Conservation (phyloP, 441 rosid species). For the Erodium chrysanthum region DNA sequence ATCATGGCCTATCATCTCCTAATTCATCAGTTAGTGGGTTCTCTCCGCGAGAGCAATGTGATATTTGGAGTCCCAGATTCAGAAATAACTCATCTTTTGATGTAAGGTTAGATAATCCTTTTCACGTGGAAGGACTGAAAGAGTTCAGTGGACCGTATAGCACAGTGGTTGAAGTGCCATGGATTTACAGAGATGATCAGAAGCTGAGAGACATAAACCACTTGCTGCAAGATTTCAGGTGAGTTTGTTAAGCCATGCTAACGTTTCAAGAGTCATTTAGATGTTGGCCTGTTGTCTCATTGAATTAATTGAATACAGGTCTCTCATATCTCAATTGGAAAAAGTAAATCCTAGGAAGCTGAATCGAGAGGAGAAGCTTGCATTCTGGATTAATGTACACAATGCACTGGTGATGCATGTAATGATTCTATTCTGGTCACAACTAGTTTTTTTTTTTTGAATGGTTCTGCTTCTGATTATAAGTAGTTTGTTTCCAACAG, state of each 20-base stretch:
- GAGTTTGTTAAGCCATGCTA: background rate
- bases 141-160: constrained; percentile 89
- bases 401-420: constrained; percentile 84
- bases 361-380: constrained; percentile 75
- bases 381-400: constrained; percentile 32
- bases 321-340: constrained; percentile 62
- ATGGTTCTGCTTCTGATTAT: constrained; percentile 6
- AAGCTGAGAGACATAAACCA: constrained; percentile 63
- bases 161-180: constrained; percentile 69
- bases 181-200: constrained; percentile 64
- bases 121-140: constrained; percentile 61
- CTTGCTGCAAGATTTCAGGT: constrained; percentile 71
- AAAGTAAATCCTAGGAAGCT: constrained; percentile 59
- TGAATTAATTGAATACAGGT: constrained; percentile 31
- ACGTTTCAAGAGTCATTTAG: too few species aligned
- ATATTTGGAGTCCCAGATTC: constrained; percentile 72
- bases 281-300: background rate
- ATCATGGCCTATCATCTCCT: constrained; percentile 60
- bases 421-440: constrained; percentile 23
- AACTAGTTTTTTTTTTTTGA: background rate
- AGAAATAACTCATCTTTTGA: constrained; percentile 73
- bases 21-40: constrained; percentile 53
- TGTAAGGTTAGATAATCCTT: constrained; percentile 64
- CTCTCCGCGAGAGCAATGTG: constrained; percentile 43
- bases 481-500: constrained; percentile 27